Evolutionary conservation across 306 rosid genomes (phyloP), one percentile per base, ranked within the genome.

Genomic region (Vigna nakashimae): DNA sequence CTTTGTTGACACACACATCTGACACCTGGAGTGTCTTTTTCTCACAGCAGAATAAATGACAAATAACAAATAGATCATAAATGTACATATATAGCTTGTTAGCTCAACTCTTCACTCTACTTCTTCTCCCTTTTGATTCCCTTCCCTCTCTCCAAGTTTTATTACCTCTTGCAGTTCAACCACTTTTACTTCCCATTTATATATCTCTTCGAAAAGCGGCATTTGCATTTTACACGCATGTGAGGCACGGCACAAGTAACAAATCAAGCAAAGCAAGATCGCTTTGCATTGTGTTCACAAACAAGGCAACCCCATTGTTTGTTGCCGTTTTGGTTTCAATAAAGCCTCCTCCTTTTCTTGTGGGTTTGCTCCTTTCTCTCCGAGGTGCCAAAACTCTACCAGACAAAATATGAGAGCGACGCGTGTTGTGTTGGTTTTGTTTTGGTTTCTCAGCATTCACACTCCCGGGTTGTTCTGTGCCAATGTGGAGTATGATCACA

Each of bases 401-500:
- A 45, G 14, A 17, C 77, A 22, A 26, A 58, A 28, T 0, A 91
- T 92, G 98, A 80, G 81, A 73, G 72, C 57, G 65, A 65, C 52
- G 13, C 79, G 40, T 69, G 62, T 83, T 72, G 48, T 81, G 68
- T 56, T 73, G n/a, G 32, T 79, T 71, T 14, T 85, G 50, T 40
- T 80, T 53, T 79, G 81, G 84, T 28, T 88, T 38, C 26, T 92
- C 11, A 74, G 88, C 30, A 81, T 84, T 70, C 8, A 85, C 63
- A 79, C 80, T 10, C 79, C 87, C 71, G 53, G 75, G 4, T 77
- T 96, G 80, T 80, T 84, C 77, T 82, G 87, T 7, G 75, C 88
- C 52, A 91, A 73, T 67, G 98, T 95, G 74, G 71, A 88, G 24
- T 95, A 95, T 80, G 99, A 95, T 68, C 96, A 92, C 69, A 86